phyloP scores from a whole-genome alignment of 768 basidiomycete genomes.

The Mycena metata region DNA sequence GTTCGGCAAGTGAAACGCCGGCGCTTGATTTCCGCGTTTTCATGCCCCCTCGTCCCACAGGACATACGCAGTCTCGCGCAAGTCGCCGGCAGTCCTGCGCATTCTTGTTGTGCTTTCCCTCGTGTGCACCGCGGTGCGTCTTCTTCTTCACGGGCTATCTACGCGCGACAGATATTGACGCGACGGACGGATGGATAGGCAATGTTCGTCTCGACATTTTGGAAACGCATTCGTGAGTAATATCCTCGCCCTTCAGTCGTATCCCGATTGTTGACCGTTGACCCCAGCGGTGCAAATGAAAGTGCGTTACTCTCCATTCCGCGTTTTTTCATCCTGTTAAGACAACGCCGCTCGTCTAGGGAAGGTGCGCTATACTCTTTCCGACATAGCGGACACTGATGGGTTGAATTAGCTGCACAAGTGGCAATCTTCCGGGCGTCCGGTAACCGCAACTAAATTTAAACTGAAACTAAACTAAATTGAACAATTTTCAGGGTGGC shows the following conservation, averaged over 20 bases:
- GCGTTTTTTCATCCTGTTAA: no score
- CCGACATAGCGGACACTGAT: no score
- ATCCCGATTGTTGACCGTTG: neutral
- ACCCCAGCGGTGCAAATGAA: neutral
- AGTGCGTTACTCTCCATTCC: neutral
- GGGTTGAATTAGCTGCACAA: no score
- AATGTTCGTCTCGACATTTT: conserved; percentile 10
- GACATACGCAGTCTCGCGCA: conserved; percentile 36
- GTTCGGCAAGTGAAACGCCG: conserved; percentile 11
- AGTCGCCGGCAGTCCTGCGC: conserved; percentile 12
- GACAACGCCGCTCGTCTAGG: no score
- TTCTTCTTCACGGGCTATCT: neutral
- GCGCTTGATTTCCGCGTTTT: no score
- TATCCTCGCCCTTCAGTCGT: neutral
- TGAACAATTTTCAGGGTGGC: no score
- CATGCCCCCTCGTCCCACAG: neutral
- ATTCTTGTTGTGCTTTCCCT: conserved; percentile 10
- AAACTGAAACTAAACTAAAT: no score
- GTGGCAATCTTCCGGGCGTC: no score
- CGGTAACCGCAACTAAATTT: no score
- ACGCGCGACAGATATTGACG: no score
- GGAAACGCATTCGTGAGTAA: conserved; percentile 24
- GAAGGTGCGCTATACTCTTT: no score
- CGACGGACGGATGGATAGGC: neutral
- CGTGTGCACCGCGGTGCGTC: neutral